Percentiles rank a stretch among this genome's conserved stretches.
These are phyloP conservation scores for Pugionium dolabratum DNA, from an alignment of 345 rosid species.

Conservation along the genomic window DNA sequence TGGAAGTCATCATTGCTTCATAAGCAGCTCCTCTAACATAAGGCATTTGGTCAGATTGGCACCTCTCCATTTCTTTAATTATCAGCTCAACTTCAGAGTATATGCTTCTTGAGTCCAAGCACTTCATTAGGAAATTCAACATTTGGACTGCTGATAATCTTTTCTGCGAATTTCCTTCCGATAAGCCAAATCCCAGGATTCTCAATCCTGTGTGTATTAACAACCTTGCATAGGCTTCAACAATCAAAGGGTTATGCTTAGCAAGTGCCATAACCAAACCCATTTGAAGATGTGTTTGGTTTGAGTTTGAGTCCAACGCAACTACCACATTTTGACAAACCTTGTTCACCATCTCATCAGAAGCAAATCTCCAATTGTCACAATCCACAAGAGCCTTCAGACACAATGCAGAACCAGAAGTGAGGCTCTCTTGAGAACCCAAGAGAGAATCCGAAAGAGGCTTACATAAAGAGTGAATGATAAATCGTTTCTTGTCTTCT, in stretches of 20 bases:
- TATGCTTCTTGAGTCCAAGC: constrained; percentile 74
- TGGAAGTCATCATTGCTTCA: constrained; percentile 82
- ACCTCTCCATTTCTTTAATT: constrained; percentile 75
- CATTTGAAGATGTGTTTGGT: constrained; percentile 74
- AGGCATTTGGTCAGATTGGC: constrained; percentile 84
- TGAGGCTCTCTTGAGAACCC: constrained; percentile 75
- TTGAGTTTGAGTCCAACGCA: constrained; percentile 77
- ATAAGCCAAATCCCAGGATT: constrained; percentile 54
- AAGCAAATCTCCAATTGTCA: constrained; percentile 90
- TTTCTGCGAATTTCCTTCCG: constrained; percentile 83
- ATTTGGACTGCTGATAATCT: constrained; percentile 81
- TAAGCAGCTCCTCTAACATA: constrained; percentile 88
- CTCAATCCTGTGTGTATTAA: constrained; percentile 71
- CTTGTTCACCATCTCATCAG: constrained; percentile 83
- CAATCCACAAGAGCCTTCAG: constrained; percentile 83
- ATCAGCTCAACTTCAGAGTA: constrained; percentile 72
- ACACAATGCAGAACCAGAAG: constrained; percentile 91
- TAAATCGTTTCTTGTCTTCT: constrained; percentile 66
- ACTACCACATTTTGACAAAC: constrained; percentile 89
- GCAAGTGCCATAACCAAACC: constrained; percentile 82
- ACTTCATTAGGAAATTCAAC: constrained; percentile 87
- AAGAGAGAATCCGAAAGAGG: constrained; percentile 81
- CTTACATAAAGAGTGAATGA: constrained; percentile 80
- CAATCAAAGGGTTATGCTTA: constrained; percentile 74
- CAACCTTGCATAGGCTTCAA: constrained; percentile 91